Conservation (phyloP, 2,329 filamentous ascomycete species). For the Aspergillus hiratsukae region DNA sequence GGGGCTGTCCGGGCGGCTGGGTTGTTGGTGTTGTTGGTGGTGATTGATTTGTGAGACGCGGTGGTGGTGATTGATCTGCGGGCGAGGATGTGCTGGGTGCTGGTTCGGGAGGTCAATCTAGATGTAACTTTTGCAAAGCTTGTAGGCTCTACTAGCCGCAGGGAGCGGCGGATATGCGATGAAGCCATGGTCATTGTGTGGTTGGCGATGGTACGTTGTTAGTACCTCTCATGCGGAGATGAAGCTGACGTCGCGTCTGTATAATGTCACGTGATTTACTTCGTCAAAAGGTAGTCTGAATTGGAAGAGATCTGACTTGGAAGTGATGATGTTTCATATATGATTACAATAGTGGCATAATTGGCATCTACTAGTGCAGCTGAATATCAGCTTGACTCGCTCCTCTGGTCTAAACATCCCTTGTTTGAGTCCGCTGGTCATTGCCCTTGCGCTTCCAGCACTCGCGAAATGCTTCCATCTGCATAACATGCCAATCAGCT, state of each 20-base stretch:
- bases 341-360: constrained; percentile 2
- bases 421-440: constrained; percentile 72
- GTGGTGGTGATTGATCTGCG: constrained; percentile 8
- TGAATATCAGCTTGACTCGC: background rate
- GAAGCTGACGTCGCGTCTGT: background rate
- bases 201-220: background rate
- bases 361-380: background rate
- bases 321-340: background rate
- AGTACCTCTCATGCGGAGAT: background rate
- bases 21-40: constrained; percentile 6
- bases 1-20: constrained; percentile 5
- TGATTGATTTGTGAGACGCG: background rate
- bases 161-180: constrained; percentile 15
- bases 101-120: background rate
- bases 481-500: background rate
- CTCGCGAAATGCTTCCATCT: constrained; percentile 87
- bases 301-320: background rate
- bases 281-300: background rate
- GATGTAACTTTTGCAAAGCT: background rate
- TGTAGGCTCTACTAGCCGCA: constrained; percentile 15
- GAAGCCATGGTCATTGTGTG: constrained; percentile 18
- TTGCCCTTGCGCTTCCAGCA: constrained; percentile 93
- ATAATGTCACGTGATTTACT: constrained; percentile 23
- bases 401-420: constrained; percentile 53
- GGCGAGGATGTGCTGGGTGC: background rate